Percentiles rank a stretch among this genome's conserved stretches.
Evolutionary conservation across 116 monocot genomes (phyloP).

Genomic region (Thalassia testudinum): DNA sequence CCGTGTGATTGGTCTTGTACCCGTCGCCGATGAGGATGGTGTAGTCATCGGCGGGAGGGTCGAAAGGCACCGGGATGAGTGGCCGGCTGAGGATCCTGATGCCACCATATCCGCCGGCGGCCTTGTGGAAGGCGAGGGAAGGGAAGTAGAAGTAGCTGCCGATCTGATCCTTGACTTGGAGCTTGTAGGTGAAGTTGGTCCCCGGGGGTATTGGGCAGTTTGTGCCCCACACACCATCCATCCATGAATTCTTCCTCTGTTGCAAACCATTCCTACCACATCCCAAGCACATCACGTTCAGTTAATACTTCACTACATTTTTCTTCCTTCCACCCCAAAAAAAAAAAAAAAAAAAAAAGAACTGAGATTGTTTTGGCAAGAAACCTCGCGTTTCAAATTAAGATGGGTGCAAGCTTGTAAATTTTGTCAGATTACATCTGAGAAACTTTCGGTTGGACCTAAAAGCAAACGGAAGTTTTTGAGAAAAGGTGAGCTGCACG

Average conservation of each 20-base stretch:
- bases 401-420: too few species aligned
- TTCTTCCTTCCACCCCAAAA: too few species aligned
- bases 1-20: conserved; percentile 58
- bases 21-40: conserved; percentile 70
- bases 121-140: conserved; percentile 70
- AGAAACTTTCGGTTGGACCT: too few species aligned
- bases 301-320: background rate
- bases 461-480: too few species aligned
- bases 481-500: too few species aligned
- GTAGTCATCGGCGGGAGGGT: conserved; percentile 63
- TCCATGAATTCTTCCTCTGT: conserved; percentile 67
- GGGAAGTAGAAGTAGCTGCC: conserved; percentile 44
- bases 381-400: too few species aligned
- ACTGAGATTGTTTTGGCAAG: too few species aligned
- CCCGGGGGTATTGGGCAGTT: conserved; percentile 88
- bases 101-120: conserved; percentile 77
- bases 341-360: background rate
- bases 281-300: background rate
- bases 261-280: conserved; percentile 83
- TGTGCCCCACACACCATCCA: conserved; percentile 68
- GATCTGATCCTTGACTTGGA: conserved; percentile 87
- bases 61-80: conserved; percentile 66
- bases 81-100: conserved; percentile 70
- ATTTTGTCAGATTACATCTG: too few species aligned
- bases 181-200: conserved; percentile 66